These are phyloP conservation scores for Allium cepa DNA, from an alignment of 106 monocot species.

Conservation along the genomic window DNA sequence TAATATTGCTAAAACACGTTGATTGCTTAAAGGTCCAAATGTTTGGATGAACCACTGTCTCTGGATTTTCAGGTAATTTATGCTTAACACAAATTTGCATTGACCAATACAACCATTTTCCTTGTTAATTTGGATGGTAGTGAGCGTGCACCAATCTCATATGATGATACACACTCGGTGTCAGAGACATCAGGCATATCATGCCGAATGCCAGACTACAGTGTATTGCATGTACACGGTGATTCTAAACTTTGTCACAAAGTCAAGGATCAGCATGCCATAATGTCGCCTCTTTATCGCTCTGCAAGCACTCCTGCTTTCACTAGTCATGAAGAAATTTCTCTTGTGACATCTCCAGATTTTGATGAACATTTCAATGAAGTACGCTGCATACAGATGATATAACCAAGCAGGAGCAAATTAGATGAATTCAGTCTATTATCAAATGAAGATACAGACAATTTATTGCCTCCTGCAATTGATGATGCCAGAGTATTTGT, in stretches of 20 bases:
- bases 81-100: not conserved
- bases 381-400: constrained; percentile 73
- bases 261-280: not conserved
- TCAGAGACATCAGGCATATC: constrained; percentile 35
- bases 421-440: constrained; percentile 29
- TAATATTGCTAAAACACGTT: too few species aligned
- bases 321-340: constrained; percentile 13
- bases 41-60: too few species aligned
- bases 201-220: constrained; percentile 35
- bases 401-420: constrained; percentile 24
- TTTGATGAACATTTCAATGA: constrained; percentile 70
- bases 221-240: not conserved
- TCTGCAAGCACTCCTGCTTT: constrained; percentile 20
- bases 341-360: constrained; percentile 15
- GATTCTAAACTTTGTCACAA: too few species aligned
- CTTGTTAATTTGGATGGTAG: constrained; percentile 22
- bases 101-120: not conserved
- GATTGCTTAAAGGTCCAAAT: too few species aligned
- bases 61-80: too few species aligned
- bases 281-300: constrained; percentile 2
- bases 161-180: constrained; percentile 41
- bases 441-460: constrained; percentile 20
- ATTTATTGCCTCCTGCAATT: constrained; percentile 14
- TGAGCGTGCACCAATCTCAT: constrained; percentile 13
- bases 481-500: not conserved